These are phyloP conservation scores for Naganishia onofrii DNA, from an alignment of 768 basidiomycete species.

Conservation along the genomic window DNA sequence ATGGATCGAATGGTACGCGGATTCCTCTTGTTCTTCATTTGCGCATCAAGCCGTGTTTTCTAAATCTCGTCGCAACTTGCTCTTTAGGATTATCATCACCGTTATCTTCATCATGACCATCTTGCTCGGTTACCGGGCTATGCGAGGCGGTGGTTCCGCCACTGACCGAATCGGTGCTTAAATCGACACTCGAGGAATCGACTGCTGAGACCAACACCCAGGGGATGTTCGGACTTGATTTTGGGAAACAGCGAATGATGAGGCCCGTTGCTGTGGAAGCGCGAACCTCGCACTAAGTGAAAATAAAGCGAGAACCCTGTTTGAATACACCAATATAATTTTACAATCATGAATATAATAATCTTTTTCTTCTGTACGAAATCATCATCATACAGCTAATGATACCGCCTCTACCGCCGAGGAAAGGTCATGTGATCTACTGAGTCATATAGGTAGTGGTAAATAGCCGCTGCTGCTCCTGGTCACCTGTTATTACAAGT, in stretches of 20 bases:
- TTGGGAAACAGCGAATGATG: not conserved
- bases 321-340: constrained; percentile 1
- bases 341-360: not conserved
- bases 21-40: not conserved
- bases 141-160: constrained; percentile 41
- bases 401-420: not conserved
- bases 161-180: constrained; percentile 37
- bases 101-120: constrained; percentile 41
- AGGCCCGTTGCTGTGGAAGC: not conserved
- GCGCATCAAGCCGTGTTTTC: no score
- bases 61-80: not conserved
- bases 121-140: constrained; percentile 39
- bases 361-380: not conserved
- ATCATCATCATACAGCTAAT: no score
- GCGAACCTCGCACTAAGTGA: not conserved
- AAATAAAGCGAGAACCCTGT: not conserved
- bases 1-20: constrained; percentile 45
- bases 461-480: constrained; percentile 2
- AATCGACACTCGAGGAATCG: not conserved
- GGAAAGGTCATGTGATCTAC: not conserved
- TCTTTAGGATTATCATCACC: constrained; percentile 44
- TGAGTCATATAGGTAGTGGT: not conserved
- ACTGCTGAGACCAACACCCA: not conserved
- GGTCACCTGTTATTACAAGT: not conserved
- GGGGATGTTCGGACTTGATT: not conserved